phyloP scores from a whole-genome alignment of 169 alveolate genomes.

The Plasmodium vivax region DNA sequence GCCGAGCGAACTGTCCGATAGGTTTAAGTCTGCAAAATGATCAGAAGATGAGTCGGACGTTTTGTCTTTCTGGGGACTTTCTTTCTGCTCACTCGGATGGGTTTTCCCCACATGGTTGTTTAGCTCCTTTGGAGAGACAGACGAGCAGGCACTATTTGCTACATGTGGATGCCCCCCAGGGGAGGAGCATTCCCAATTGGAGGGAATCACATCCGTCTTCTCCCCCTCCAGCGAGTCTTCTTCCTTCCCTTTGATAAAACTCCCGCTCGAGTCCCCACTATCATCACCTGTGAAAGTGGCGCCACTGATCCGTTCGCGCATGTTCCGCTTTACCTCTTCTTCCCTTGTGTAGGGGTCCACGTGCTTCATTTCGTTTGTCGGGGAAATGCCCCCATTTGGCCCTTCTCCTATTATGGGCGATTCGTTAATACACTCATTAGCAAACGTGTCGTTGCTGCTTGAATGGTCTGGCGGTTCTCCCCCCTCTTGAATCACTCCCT shows the following conservation, averaged over 20 bases:
- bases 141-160: background rate
- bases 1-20: slow-evolving; percentile 48
- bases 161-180: background rate
- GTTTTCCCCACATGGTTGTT: background rate
- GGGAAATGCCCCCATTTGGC: background rate
- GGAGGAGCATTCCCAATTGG: background rate
- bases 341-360: background rate
- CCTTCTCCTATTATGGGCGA: background rate
- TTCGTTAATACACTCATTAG: background rate
- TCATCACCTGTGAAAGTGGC: background rate
- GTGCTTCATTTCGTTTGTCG: background rate
- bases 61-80: background rate
- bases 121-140: background rate
- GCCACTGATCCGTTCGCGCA: background rate
- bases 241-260: background rate
- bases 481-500: background rate
- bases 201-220: background rate
- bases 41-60: background rate
- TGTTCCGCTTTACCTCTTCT: background rate
- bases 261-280: background rate
- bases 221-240: background rate
- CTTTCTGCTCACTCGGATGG: background rate
- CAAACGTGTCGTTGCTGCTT: background rate
- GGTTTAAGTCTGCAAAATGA: slow-evolving; percentile 18
- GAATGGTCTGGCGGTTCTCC: background rate